These are phyloP conservation scores for Nemania sp. DNA, from an alignment of 2,329 filamentous ascomycete species.

Conservation along the genomic window DNA sequence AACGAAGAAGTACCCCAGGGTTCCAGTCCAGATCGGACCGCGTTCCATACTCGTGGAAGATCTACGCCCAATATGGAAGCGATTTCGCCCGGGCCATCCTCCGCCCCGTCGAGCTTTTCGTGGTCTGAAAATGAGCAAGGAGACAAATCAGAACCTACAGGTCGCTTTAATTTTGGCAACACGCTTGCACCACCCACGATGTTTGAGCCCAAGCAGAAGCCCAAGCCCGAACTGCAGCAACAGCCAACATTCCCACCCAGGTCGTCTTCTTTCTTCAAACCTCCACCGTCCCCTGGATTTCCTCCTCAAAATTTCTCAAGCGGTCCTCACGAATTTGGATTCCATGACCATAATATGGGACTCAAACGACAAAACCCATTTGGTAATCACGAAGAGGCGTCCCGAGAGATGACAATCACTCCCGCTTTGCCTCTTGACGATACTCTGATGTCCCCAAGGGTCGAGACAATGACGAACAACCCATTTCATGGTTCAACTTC, in stretches of 20 bases:
- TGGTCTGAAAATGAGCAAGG: constrained; percentile 58
- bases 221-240: constrained; percentile 22
- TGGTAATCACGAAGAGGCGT: constrained; percentile 24
- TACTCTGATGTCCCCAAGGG: constrained; percentile 70
- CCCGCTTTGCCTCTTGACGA: constrained; percentile 50
- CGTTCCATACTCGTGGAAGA: constrained; percentile 53
- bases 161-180: constrained; percentile 46
- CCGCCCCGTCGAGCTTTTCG: constrained; percentile 65
- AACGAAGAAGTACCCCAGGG: constrained; percentile 49
- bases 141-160: constrained; percentile 44
- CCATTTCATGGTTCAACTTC: constrained; percentile 57
- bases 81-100: constrained; percentile 66
- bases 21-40: constrained; percentile 47
- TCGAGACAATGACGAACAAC: constrained; percentile 72
- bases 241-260: constrained; percentile 30
- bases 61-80: constrained; percentile 55
- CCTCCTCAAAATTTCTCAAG: constrained; percentile 45
- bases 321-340: constrained; percentile 46
- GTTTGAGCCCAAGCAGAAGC: constrained; percentile 38
- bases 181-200: constrained; percentile 44
- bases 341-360: constrained; percentile 43
- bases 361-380: constrained; percentile 32
- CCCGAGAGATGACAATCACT: constrained; percentile 43
- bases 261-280: constrained; percentile 37
- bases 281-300: constrained; percentile 47